Conservation (phyloP, 768 basidiomycete genomes). For the Pleurotus djamor region DNA sequence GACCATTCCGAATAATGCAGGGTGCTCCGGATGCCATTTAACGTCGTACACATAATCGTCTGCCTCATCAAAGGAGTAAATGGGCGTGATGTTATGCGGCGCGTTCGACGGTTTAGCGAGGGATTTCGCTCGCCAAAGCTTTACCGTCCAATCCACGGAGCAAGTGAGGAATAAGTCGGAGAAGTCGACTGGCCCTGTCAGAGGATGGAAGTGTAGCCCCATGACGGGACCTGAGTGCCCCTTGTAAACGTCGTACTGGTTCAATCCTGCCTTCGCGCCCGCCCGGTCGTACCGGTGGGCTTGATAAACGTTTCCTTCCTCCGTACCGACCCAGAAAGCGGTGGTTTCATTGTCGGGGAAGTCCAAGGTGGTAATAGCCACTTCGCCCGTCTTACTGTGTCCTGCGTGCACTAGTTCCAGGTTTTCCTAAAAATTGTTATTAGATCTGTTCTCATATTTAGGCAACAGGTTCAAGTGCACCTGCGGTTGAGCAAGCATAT, state of each 20-base stretch:
- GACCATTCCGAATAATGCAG: constrained; percentile 89
- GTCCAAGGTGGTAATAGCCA: constrained; percentile 90
- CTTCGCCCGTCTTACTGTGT: constrained; percentile 96
- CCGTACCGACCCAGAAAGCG: constrained; percentile 97
- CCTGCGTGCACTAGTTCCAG: constrained; percentile 86
- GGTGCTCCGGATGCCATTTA: constrained; percentile 96
- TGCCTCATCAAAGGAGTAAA: constrained; percentile 96
- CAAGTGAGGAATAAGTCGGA: constrained; percentile 92
- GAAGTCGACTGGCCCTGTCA: constrained; percentile 90
- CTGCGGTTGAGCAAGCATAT: constrained; percentile 98
- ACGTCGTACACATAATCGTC: constrained; percentile 99
- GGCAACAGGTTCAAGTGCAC: constrained; percentile 31
- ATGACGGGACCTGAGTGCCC: constrained; percentile 94
- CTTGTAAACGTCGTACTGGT: constrained; percentile 90
- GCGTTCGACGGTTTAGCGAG: constrained; percentile 70
- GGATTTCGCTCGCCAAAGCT: constrained; percentile 88
- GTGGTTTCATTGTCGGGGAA: constrained; percentile 97
- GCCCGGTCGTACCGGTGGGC: constrained; percentile 97
- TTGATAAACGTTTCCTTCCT: constrained; percentile 96
- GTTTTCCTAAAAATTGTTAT: constrained; percentile 65
- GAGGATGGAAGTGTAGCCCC: constrained; percentile 93
- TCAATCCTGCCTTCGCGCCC: constrained; percentile 93
- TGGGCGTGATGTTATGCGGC: constrained; percentile 58
- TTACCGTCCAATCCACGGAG: constrained; percentile 98
- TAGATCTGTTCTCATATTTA: neutral